A percentile compares a stretch with the other conserved stretches of the same genome.
Evolutionary conservation across 2,329 filamentous ascomycete genomes (phyloP).

Genomic region (Amylocarpus encephaloides): DNA sequence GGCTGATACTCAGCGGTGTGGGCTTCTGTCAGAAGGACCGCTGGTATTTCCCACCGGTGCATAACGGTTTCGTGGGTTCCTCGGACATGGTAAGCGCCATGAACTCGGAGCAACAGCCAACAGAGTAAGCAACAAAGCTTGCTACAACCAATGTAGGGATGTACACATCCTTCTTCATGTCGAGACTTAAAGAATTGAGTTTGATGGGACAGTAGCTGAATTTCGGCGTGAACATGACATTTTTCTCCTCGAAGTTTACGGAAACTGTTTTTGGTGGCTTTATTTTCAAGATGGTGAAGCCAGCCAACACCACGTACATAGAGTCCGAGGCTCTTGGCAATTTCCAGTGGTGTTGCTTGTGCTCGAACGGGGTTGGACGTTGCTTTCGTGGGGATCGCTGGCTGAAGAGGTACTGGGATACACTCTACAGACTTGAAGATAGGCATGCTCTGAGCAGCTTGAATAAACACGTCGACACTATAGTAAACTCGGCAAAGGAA

Average conservation of each 20-base stretch:
- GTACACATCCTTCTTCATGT: neutral
- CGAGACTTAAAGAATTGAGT: neutral
- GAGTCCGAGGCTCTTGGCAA: conserved; percentile 1
- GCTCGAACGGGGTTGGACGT: neutral
- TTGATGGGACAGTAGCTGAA: neutral
- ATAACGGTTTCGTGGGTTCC: neutral
- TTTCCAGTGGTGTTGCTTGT: neutral
- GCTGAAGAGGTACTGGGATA: neutral
- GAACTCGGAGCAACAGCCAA: neutral
- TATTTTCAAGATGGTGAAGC: neutral
- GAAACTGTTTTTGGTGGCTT: neutral
- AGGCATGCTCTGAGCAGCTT: neutral
- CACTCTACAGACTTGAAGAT: conserved; percentile 1
- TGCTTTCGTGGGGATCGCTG: neutral
- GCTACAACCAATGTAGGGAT: neutral
- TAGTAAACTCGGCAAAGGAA: conserved; percentile 1
- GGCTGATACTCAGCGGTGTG: neutral
- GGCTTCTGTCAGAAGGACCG: neutral
- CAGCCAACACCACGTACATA: neutral
- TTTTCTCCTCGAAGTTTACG: neutral
- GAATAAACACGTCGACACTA: neutral
- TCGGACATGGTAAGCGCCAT: neutral
- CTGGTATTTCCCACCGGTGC: neutral
- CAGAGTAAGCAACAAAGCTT: neutral
- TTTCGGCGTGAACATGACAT: neutral